Evolutionary conservation across 2,329 filamentous ascomycete genomes (phyloP).

Genomic region (Orbilia oligospora): DNA sequence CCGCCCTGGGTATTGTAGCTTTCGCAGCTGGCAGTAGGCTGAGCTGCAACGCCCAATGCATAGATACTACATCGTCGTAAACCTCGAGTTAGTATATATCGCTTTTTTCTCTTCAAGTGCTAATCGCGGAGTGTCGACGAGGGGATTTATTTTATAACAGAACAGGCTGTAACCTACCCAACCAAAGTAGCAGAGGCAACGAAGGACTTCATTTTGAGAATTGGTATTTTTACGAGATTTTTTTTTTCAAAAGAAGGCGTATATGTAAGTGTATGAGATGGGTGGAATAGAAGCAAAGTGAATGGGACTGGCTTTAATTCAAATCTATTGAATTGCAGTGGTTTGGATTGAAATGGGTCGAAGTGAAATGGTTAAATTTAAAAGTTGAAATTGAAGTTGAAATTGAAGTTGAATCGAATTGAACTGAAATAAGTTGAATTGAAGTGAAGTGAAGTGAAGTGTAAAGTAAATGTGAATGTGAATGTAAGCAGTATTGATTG

Average conservation of each 20-base stretch:
- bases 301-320: too few relatives aligned
- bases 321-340: too few relatives aligned
- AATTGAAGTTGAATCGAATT: neutral
- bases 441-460: too few relatives aligned
- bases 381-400: neutral
- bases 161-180: slow-evolving; percentile 13
- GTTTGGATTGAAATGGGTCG: too few relatives aligned
- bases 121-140: too few relatives aligned
- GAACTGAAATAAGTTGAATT: neutral
- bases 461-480: too few relatives aligned
- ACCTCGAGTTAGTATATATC: neutral
- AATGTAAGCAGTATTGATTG: too few relatives aligned
- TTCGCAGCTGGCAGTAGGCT: slow-evolving; percentile 23
- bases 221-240: neutral
- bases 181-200: neutral
- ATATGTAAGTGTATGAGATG: too few relatives aligned
- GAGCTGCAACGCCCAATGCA: slow-evolving; percentile 17
- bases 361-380: too few relatives aligned
- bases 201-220: slow-evolving; percentile 30
- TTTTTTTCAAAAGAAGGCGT: too few relatives aligned
- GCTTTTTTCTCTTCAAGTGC: neutral
- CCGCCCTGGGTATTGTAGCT: slow-evolving; percentile 20
- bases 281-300: too few relatives aligned
- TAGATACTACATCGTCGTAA: slow-evolving; percentile 1
- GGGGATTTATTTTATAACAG: neutral